Percentiles rank a stretch among this genome's conserved stretches.
Evolutionary conservation across 306 rosid genomes (phyloP).

Genomic region (Prunus mongolica): DNA sequence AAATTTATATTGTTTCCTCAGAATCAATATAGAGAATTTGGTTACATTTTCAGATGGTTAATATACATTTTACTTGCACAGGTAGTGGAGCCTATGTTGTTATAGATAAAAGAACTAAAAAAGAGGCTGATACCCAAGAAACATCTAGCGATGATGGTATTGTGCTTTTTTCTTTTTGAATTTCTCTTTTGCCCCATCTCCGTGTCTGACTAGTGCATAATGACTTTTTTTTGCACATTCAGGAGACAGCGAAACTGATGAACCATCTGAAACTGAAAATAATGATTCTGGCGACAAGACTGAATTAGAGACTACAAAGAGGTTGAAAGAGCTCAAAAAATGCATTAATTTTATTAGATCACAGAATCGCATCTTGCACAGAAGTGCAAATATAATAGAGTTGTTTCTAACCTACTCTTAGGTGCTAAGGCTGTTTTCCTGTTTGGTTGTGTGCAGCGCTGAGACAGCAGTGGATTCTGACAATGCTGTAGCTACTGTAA

Average conservation of each 20-base stretch:
- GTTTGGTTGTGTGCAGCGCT: conserved; percentile 47
- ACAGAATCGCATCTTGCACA: not conserved
- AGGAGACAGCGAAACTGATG: conserved; percentile 84
- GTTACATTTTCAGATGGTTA: conserved; percentile 7
- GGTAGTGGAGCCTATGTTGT: conserved; percentile 90
- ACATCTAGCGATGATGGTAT: conserved; percentile 84
- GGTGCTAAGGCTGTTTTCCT: conserved; percentile 22
- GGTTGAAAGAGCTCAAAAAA: conserved; percentile 43
- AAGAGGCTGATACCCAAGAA: conserved; percentile 53
- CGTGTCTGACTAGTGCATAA: conserved; percentile 30
- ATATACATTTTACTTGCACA: conserved; percentile 27
- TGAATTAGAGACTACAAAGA: conserved; percentile 43
- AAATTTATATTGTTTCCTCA: not conserved
- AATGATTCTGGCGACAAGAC: conserved; percentile 37
- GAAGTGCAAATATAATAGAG: not conserved
- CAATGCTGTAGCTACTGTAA: conserved; percentile 30
- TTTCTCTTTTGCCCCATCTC: not conserved
- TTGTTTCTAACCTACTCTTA: not conserved
- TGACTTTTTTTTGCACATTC: conserved; percentile 34
- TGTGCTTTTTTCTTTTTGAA: conserved; percentile 14
- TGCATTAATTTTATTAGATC: not conserved
- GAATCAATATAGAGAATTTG: not conserved
- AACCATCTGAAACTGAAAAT: conserved; percentile 48
- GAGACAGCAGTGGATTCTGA: conserved; percentile 46
- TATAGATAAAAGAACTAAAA: conserved; percentile 77